Percentiles rank a stretch among this genome's conserved stretches.
Conservation (phyloP, 805 yeast genomes). For the Ogataea saltuana region DNA sequence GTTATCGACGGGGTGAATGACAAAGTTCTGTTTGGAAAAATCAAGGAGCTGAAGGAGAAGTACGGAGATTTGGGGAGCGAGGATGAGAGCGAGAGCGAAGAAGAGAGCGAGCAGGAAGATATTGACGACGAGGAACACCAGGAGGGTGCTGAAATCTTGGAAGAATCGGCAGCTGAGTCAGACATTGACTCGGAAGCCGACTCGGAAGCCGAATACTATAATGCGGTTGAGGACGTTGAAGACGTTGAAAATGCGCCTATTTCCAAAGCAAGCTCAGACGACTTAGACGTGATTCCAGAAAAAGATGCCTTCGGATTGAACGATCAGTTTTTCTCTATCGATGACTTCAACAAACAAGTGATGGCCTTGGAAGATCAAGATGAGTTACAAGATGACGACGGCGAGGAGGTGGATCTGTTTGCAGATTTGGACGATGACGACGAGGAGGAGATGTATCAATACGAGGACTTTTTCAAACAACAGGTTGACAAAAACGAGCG, state of each 20-base stretch:
- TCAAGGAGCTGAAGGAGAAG: conserved; percentile 50
- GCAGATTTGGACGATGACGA: conserved; percentile 56
- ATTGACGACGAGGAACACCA: conserved; percentile 22
- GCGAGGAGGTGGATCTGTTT: conserved; percentile 52
- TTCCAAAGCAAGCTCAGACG: conserved; percentile 7
- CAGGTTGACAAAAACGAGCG: conserved; percentile 19
- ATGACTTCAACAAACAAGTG: conserved; percentile 50
- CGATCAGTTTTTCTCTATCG: conserved; percentile 82
- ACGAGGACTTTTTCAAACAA: conserved; percentile 64
- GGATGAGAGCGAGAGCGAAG: conserved; percentile 23
- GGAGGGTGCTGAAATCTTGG: conserved; percentile 22
- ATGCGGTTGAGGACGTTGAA: conserved; percentile 18
- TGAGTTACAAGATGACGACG: conserved; percentile 36
- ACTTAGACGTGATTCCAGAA: conserved; percentile 29
- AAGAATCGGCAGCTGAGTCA: conserved; percentile 27
- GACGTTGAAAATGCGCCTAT: conserved; percentile 12
- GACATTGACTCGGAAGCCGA: neutral
- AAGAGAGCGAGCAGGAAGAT: conserved; percentile 30
- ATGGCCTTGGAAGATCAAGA: conserved; percentile 40
- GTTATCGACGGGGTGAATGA: conserved; percentile 78
- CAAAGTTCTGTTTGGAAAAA: conserved; percentile 53
- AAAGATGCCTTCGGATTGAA: conserved; percentile 68
- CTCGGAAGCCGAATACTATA: conserved; percentile 14
- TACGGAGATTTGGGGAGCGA: conserved; percentile 25
- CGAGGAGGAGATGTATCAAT: conserved; percentile 50